phyloP scores from a whole-genome alignment of 1,284 basidiomycete genomes.

The Erythrobasidium hasegawianum region DNA sequence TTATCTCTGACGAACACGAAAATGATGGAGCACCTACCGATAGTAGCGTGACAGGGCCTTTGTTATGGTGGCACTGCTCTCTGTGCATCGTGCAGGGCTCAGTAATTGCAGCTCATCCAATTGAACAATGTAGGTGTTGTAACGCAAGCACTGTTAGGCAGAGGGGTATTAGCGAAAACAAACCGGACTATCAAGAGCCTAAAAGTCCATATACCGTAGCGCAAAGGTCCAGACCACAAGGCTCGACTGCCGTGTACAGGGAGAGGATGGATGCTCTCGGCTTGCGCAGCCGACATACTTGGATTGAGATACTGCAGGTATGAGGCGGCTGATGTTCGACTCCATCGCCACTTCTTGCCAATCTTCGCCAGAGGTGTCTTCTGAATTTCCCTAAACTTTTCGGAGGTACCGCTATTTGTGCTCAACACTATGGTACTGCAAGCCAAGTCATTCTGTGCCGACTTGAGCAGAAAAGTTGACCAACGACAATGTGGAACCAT shows the following conservation, averaged over 20 bases:
- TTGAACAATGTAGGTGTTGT: conserved; percentile 1
- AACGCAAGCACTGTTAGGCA: conserved; percentile 1
- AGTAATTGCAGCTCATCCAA: conserved; percentile 1
- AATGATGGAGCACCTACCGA: conserved; percentile 1
- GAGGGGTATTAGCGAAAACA: neutral
- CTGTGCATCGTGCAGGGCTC: neutral
- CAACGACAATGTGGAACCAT: neutral
- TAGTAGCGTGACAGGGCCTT: conserved; percentile 1
- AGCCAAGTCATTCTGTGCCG: conserved; percentile 1
- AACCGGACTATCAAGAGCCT: neutral
- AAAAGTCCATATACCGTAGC: conserved; percentile 1
- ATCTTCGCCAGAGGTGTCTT: conserved; percentile 1
- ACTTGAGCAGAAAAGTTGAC: neutral
- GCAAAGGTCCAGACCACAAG: conserved; percentile 1
- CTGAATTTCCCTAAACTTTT: conserved; percentile 1
- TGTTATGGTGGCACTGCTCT: conserved; percentile 1
- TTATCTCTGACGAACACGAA: conserved; percentile 1
- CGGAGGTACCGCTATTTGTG: neutral
- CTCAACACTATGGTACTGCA: conserved; percentile 1
- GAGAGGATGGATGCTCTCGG: conserved; percentile 1
- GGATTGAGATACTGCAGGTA: conserved; percentile 1
- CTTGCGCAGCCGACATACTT: neutral
- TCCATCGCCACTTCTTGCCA: conserved; percentile 1
- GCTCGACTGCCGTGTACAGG: conserved; percentile 1
- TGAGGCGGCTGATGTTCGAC: conserved; percentile 1